A percentile compares a stretch with the other conserved stretches of the same genome.
Conservation (phyloP, 192 early-diverging fungal genomes). For the Gryganskiella cystojenkinii region DNA sequence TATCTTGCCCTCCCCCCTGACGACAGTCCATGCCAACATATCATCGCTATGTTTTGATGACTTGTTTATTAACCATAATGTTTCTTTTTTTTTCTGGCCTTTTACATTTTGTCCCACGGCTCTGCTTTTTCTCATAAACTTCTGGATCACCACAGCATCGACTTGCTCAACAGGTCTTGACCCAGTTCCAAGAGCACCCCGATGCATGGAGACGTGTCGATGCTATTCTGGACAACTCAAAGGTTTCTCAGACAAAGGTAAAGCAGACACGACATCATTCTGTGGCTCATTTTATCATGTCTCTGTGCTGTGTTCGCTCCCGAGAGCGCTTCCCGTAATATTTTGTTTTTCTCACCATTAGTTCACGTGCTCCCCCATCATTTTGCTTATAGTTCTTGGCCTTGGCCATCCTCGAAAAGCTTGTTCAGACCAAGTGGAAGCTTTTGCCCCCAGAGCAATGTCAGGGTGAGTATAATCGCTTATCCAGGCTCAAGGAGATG, state of each 20-base stretch:
- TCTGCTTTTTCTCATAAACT: not conserved
- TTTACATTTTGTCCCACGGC: not conserved
- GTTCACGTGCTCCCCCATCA: too few species aligned
- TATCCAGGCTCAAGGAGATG: not conserved
- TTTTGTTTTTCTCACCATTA: too few species aligned
- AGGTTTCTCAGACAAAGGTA: conserved; percentile 88
- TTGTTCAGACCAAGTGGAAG: conserved; percentile 99
- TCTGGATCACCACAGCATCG: conserved; percentile 79
- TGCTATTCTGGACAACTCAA: conserved; percentile 87
- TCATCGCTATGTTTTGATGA: too few species aligned
- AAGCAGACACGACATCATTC: too few species aligned
- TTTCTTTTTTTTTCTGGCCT: not conserved
- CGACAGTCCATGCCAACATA: too few species aligned
- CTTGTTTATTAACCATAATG: too few species aligned
- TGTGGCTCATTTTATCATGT: too few species aligned
- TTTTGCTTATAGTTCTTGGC: conserved; percentile 81
- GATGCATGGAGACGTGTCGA: conserved; percentile 97
- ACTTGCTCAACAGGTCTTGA: conserved; percentile 86
- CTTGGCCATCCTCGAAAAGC: conserved; percentile 91
- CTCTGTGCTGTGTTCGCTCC: too few species aligned
- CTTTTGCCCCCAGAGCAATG: conserved; percentile 86
- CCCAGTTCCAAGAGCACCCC: conserved; percentile 94
- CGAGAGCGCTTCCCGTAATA: too few species aligned
- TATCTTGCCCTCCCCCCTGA: too few species aligned
- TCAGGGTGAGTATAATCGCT: conserved; percentile 63